Conservation (phyloP, 495 filamentous ascomycete genomes). For the Durotheca rogersii region DNA sequence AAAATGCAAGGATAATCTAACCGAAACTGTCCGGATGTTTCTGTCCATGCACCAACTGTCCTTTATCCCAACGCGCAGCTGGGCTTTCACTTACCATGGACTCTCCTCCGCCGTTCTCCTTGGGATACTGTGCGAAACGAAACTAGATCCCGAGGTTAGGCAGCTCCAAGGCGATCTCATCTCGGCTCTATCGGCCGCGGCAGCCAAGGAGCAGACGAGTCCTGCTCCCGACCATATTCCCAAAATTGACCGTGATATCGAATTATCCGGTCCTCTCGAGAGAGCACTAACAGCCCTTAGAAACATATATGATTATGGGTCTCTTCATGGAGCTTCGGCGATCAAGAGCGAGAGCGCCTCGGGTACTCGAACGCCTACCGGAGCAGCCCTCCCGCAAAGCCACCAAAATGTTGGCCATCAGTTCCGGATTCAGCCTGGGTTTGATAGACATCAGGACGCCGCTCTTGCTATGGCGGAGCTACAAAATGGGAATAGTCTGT, state of each 20-base stretch:
- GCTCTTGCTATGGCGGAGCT: constrained; percentile 58
- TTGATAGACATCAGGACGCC: constrained; percentile 55
- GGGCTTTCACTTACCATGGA: constrained; percentile 66
- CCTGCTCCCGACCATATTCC: constrained; percentile 47
- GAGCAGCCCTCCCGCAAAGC: constrained; percentile 12
- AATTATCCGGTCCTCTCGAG: constrained; percentile 55
- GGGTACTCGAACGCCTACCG: constrained; percentile 45
- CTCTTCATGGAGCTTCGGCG: constrained; percentile 39
- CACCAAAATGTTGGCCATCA: constrained; percentile 24
- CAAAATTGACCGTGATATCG: constrained; percentile 54
- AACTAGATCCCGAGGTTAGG: constrained; percentile 55
- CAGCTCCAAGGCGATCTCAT: constrained; percentile 58
- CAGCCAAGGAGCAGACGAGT: constrained; percentile 52
- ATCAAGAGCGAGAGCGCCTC: constrained; percentile 46
- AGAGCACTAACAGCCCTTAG: constrained; percentile 54
- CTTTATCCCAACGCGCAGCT: constrained; percentile 62
- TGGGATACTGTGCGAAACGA: constrained; percentile 63
- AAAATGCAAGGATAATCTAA: constrained; percentile 61
- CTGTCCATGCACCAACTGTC: constrained; percentile 67
- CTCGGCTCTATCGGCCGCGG: constrained; percentile 55
- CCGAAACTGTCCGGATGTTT: constrained; percentile 68
- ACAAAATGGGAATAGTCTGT: constrained; percentile 46
- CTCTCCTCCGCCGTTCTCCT: constrained; percentile 65
- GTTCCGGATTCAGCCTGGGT: constrained; percentile 33
- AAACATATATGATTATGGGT: constrained; percentile 60